These are phyloP conservation scores for Postia placenta DNA, from an alignment of 768 basidiomycete species.

Conservation along the genomic window DNA sequence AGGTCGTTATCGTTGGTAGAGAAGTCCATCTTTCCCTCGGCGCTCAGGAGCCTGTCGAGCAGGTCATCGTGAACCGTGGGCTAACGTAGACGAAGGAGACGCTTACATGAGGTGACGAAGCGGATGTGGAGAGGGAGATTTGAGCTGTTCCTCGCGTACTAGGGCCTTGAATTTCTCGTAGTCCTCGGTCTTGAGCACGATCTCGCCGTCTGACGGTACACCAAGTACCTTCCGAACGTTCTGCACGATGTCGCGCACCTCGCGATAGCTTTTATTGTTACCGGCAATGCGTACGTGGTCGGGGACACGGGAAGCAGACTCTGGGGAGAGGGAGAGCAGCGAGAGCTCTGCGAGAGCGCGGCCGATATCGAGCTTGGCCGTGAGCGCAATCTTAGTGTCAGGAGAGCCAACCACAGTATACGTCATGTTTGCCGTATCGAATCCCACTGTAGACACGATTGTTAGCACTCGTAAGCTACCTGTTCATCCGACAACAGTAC, in stretches of 20 bases:
- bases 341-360: conserved; percentile 13
- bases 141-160: conserved; percentile 1
- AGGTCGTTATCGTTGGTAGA: too few species aligned
- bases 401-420: conserved; percentile 16
- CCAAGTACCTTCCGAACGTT: conserved; percentile 1
- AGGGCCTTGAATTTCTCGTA: conserved; percentile 4
- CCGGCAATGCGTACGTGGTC: conserved; percentile 15
- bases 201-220: conserved; percentile 4
- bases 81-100: too few species aligned
- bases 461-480: not conserved
- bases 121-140: not conserved
- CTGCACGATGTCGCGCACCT: conserved; percentile 7
- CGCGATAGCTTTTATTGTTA: conserved; percentile 6
- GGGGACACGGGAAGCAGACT: conserved; percentile 10
- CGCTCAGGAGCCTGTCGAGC: conserved; percentile 12
- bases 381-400: conserved; percentile 5
- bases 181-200: conserved; percentile 8
- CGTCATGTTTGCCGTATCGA: conserved; percentile 14
- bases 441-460: conserved; percentile 10
- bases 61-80: not conserved
- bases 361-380: conserved; percentile 15
- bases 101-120: not conserved
- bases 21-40: conserved; percentile 17
- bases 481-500: too few species aligned
- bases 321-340: conserved; percentile 11